Percentiles rank a stretch among this genome's conserved stretches.
These are phyloP conservation scores for Anastatica hierochuntica DNA, from an alignment of 345 rosid species.

Conservation along the genomic window DNA sequence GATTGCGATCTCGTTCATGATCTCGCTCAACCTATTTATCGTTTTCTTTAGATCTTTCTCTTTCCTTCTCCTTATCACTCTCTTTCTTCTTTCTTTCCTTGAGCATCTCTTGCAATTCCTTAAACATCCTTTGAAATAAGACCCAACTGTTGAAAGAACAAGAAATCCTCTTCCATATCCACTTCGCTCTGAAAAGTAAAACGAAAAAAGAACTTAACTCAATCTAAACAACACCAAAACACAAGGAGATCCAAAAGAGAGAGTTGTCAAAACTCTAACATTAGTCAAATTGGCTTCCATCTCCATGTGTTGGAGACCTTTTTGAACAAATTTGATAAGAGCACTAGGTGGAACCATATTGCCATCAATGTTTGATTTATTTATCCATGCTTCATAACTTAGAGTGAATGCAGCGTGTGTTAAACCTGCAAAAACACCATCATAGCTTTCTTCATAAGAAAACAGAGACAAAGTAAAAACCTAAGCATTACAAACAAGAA, in stretches of 20 bases:
- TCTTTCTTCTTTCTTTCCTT: slow-evolving; percentile 72
- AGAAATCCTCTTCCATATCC: slow-evolving; percentile 90
- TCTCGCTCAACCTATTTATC: slow-evolving; percentile 51
- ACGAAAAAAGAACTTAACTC: too few species aligned
- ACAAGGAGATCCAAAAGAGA: neutral
- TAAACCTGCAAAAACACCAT: slow-evolving; percentile 44
- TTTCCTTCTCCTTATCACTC: slow-evolving; percentile 59
- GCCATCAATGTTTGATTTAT: slow-evolving; percentile 80
- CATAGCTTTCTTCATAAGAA: too few species aligned
- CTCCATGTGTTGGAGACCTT: slow-evolving; percentile 94
- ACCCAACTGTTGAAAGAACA: slow-evolving; percentile 91
- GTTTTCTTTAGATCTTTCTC: slow-evolving; percentile 35
- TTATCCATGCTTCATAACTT: slow-evolving; percentile 90
- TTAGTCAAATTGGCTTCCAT: slow-evolving; percentile 91
- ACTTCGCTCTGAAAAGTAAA: slow-evolving; percentile 46
- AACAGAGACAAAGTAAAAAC: neutral
- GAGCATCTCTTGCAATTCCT: slow-evolving; percentile 64
- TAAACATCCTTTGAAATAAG: slow-evolving; percentile 83
- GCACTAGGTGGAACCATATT: slow-evolving; percentile 94
- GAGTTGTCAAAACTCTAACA: slow-evolving; percentile 33
- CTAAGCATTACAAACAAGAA: neutral
- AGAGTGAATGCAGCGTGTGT: slow-evolving; percentile 79
- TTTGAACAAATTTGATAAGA: slow-evolving; percentile 79
- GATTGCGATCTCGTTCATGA: slow-evolving; percentile 47
- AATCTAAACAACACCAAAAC: too few species aligned